These are phyloP conservation scores for Leccinum truebloodii DNA, from an alignment of 768 basidiomycete genomes.

Conservation along the genomic window DNA sequence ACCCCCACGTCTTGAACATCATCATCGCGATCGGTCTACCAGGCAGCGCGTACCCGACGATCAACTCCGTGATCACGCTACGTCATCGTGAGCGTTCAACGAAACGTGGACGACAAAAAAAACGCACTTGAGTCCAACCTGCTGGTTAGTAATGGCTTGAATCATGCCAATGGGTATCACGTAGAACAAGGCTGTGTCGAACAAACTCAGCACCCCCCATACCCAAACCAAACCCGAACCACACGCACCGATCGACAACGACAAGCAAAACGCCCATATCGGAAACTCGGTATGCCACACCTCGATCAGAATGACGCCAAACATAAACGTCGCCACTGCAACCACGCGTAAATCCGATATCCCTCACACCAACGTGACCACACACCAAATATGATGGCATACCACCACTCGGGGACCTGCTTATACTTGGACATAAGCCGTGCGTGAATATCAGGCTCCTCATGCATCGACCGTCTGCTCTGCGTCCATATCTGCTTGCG, in stretches of 20 bases:
- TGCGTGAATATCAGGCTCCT: constrained; percentile 76
- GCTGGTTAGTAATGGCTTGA: constrained; percentile 78
- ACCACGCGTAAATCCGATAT: background rate
- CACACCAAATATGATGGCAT: constrained; percentile 36
- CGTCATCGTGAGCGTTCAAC: constrained; percentile 4
- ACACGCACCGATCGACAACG: constrained; percentile 29
- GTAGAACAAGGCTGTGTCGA: constrained; percentile 50
- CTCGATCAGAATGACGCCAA: constrained; percentile 59
- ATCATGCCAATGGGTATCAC: constrained; percentile 77
- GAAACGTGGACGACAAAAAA: too few species aligned
- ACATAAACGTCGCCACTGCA: constrained; percentile 50
- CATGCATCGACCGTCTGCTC: constrained; percentile 66
- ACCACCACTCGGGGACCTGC: constrained; percentile 66
- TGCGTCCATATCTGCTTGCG: constrained; percentile 79
- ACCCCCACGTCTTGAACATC: constrained; percentile 78
- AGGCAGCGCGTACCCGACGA: constrained; percentile 56
- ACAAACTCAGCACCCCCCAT: background rate
- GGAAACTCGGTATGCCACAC: constrained; percentile 56
- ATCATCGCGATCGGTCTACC: constrained; percentile 77
- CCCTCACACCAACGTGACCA: background rate
- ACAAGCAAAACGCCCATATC: constrained; percentile 45
- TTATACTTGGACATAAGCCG: constrained; percentile 57
- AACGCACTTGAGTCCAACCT: constrained; percentile 54
- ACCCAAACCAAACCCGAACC: constrained; percentile 10
- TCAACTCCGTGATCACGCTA: constrained; percentile 68